These are phyloP conservation scores for Boletales sp. DNA, from an alignment of 768 basidiomycete species.

Conservation along the genomic window DNA sequence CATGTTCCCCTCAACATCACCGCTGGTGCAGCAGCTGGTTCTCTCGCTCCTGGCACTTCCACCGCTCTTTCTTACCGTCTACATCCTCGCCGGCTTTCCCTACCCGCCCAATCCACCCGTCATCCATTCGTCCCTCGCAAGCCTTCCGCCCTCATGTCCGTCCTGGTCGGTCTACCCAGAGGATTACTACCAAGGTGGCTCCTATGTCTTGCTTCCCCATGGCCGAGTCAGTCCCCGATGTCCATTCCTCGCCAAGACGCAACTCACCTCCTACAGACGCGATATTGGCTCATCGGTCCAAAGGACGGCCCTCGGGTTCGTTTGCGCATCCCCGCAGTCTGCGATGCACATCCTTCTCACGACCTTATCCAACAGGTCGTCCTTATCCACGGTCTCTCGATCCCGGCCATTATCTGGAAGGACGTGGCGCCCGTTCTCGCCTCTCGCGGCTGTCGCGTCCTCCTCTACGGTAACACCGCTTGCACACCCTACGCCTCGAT, in stretches of 20 bases:
- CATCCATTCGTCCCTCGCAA: constrained; percentile 57
- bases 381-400: constrained; percentile 73
- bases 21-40: constrained; percentile 16
- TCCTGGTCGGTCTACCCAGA: constrained; percentile 75
- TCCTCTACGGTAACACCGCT: constrained; percentile 59
- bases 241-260: background rate
- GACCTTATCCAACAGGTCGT: constrained; percentile 47
- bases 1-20: constrained; percentile 12
- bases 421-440: constrained; percentile 67
- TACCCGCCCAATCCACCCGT: constrained; percentile 47
- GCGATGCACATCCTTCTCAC: constrained; percentile 1
- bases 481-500: background rate
- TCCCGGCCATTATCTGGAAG: constrained; percentile 75
- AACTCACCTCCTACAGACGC: constrained; percentile 39
- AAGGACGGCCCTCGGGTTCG: constrained; percentile 66
- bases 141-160: constrained; percentile 49
- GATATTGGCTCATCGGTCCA: constrained; percentile 78
- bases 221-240: constrained; percentile 49
- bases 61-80: constrained; percentile 55
- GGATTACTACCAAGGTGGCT: constrained; percentile 56
- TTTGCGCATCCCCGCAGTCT: constrained; percentile 11
- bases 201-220: constrained; percentile 61
- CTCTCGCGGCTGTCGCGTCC: constrained; percentile 62
- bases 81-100: constrained; percentile 66
- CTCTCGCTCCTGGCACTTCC: constrained; percentile 54